Evolutionary conservation across 2,329 filamentous ascomycete species (phyloP), one percentile per base, ranked within the genome.

Genomic region (Cordyceps tenuipes): DNA sequence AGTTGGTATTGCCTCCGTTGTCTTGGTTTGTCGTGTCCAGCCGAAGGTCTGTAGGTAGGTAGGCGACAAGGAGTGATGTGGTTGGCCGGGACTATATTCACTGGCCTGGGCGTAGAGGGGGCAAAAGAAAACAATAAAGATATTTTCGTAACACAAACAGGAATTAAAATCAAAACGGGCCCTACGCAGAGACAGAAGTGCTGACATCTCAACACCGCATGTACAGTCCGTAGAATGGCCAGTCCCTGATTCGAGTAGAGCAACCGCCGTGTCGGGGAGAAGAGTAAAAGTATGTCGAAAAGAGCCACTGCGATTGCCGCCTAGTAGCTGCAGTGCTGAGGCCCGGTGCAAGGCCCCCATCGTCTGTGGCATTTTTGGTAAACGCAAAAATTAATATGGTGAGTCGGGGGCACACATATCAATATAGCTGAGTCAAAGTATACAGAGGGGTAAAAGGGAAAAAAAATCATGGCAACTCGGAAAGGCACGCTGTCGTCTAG

Each of bases 401-500:
- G 23, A 49, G 43, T 13, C n/a, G 15, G 15, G 15, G 39, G 39
- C 39, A 17, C 15, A 43, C 39, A n/a, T 29, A 29, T 29, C 29
- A 29, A 29, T 29, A 29, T 3, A 29, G 29, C 19, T 43, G 15
- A 15, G 13, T 43, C 1, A 43, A 51, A 31, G 36, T 58, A 47
- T 58, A 58, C 56, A 58, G n/a, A 39, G 36, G 19, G 21, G 29
- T 29, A 29, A 46, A 60, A 39, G 43, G 23, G 23, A 23, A 3
- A 48, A 62, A 63, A 15, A n/a, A 62, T 51, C 31, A 48, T 62
- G 57, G 39, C 51, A 50, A 41, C 19, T 49, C 46, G 44, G 17
- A 26, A 47, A 23, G 23, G 41, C 17, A 49, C 5, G 21, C 29
- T 29, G 29, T 31, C 10, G 34, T 51, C 72, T 83, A 97, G 69